Evolutionary conservation across 805 yeast species (phyloP).

Genomic region (Yamadazyma nakazawae): DNA sequence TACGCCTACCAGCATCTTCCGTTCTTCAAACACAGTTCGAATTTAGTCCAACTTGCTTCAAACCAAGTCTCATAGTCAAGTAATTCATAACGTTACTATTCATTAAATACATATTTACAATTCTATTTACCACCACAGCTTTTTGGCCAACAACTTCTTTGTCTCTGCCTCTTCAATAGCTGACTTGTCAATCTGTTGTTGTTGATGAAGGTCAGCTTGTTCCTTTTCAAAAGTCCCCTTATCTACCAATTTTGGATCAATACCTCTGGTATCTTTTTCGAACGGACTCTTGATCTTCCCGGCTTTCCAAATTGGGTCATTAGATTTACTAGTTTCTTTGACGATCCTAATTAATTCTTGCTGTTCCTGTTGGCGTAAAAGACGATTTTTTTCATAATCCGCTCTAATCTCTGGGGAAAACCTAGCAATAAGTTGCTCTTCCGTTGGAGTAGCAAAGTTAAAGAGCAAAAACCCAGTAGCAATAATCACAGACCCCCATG

Average conservation of each 20-base stretch:
- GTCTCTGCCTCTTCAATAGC: constrained; percentile 27
- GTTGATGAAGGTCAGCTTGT: constrained; percentile 38
- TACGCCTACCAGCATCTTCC: constrained; percentile 16
- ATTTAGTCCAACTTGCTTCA: no score
- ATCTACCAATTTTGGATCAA: constrained; percentile 35
- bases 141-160: constrained; percentile 23
- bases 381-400: constrained; percentile 65
- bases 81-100: no score
- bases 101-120: not conserved
- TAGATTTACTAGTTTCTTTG: constrained; percentile 56
- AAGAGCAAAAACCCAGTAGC: constrained; percentile 69
- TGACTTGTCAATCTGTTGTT: constrained; percentile 34
- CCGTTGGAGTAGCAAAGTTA: constrained; percentile 80
- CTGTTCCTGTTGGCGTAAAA: constrained; percentile 64
- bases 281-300: constrained; percentile 70
- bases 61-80: no score
- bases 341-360: constrained; percentile 66
- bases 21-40: not conserved
- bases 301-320: constrained; percentile 82
- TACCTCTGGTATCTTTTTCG: constrained; percentile 45
- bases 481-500: constrained; percentile 62
- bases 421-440: constrained; percentile 67
- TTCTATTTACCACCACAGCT: constrained; percentile 14
- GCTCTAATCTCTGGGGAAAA: constrained; percentile 82
- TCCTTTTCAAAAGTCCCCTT: constrained; percentile 48